These are phyloP conservation scores for Aspergillus haitiensis DNA, from an alignment of 495 filamentous ascomycete species.

Conservation along the genomic window DNA sequence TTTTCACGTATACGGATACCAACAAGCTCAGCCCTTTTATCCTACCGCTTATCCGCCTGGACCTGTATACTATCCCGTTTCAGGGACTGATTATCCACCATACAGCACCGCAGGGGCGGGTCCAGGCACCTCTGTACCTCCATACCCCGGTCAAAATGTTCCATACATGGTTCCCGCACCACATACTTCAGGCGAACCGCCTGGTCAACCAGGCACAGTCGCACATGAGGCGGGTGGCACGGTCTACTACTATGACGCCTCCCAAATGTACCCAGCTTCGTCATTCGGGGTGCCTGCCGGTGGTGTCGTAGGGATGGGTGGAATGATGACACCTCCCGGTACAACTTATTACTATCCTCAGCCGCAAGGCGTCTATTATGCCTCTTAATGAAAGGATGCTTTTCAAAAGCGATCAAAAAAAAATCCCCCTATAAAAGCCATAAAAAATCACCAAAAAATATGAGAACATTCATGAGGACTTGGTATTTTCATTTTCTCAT, in stretches of 20 bases:
- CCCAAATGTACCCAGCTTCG: slow-evolving; percentile 59
- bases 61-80: slow-evolving; percentile 54
- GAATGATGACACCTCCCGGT: slow-evolving; percentile 74
- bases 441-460: background rate
- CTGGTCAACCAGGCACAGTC: slow-evolving; percentile 65
- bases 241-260: slow-evolving; percentile 88
- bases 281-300: slow-evolving; percentile 49
- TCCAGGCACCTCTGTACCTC: slow-evolving; percentile 52
- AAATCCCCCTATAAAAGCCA: background rate
- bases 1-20: slow-evolving; percentile 77
- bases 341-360: slow-evolving; percentile 76
- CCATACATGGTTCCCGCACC: slow-evolving; percentile 49
- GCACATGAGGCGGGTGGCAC: slow-evolving; percentile 92
- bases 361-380: slow-evolving; percentile 61
- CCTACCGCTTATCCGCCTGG: slow-evolving; percentile 55
- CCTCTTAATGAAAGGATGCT: slow-evolving; percentile 50
- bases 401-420: background rate
- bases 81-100: slow-evolving; percentile 38
- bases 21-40: slow-evolving; percentile 61
- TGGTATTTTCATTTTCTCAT: slow-evolving; percentile 9
- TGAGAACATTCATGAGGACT: slow-evolving; percentile 6
- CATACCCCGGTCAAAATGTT: slow-evolving; percentile 53
- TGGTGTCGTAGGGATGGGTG: slow-evolving; percentile 70
- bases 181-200: slow-evolving; percentile 42
- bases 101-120: slow-evolving; percentile 48